phyloP scores from a whole-genome alignment of 129 eudicot species.

The Ambrosia trifida region DNA sequence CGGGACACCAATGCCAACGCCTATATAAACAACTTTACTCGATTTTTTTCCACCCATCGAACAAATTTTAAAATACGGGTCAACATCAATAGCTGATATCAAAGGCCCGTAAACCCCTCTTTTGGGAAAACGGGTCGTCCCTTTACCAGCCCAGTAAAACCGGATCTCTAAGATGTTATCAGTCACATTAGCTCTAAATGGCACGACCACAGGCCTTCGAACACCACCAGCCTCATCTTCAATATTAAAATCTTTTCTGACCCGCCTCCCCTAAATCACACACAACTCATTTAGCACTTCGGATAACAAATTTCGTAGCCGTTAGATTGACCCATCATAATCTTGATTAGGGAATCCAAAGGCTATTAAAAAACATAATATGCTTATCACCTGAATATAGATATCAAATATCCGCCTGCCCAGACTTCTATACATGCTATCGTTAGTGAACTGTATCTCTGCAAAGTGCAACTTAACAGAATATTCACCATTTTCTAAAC shows the following conservation, averaged over 20 bases:
- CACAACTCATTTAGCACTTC: slow-evolving; percentile 4
- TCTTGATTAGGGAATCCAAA: slow-evolving; percentile 1
- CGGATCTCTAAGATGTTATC: slow-evolving; percentile 70
- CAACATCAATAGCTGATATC: slow-evolving; percentile 78
- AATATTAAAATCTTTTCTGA: slow-evolving; percentile 59
- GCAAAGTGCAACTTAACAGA: slow-evolving; percentile 75
- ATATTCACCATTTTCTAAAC: slow-evolving; percentile 85
- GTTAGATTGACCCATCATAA: slow-evolving; percentile 10
- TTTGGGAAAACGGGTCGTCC: slow-evolving; percentile 76
- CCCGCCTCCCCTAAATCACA: slow-evolving; percentile 53
- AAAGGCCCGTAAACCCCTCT: slow-evolving; percentile 94
- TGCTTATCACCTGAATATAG: slow-evolving; percentile 67
- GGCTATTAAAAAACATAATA: background rate
- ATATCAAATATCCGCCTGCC: slow-evolving; percentile 84
- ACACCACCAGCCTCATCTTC: slow-evolving; percentile 63
- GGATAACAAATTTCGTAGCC: background rate
- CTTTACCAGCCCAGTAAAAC: slow-evolving; percentile 85
- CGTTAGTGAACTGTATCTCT: slow-evolving; percentile 64
- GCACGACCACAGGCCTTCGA: slow-evolving; percentile 40
- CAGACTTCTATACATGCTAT: slow-evolving; percentile 54
- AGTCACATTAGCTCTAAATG: slow-evolving; percentile 50
- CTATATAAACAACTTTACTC: slow-evolving; percentile 41
- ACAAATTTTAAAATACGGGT: slow-evolving; percentile 58
- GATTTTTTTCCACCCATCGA: slow-evolving; percentile 38
- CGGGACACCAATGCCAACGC: slow-evolving; percentile 43